These are phyloP conservation scores for Oxytropis ochrocephala DNA, from an alignment of 306 rosid genomes.

Conservation along the genomic window DNA sequence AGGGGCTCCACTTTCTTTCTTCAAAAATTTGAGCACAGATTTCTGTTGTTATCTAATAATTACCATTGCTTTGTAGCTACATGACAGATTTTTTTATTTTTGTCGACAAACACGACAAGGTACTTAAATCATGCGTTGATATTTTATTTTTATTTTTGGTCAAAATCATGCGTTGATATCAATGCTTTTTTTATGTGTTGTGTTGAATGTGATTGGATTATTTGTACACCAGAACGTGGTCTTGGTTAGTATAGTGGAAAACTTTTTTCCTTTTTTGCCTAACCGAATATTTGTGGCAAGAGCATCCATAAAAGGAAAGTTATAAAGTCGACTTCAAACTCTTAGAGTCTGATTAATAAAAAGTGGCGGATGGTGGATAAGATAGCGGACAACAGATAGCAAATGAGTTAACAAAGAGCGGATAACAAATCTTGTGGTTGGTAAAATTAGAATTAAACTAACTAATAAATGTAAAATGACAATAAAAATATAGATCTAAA, in stretches of 20 bases:
- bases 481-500: too few species aligned
- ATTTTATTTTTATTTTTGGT: too few species aligned
- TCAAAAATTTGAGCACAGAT: constrained; percentile 7
- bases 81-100: background rate
- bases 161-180: too few species aligned
- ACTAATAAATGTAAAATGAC: too few species aligned
- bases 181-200: too few species aligned
- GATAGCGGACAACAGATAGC: too few species aligned
- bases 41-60: constrained; percentile 25
- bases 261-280: background rate
- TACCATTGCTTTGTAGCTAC: constrained; percentile 21
- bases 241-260: background rate
- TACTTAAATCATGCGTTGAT: constrained; percentile 9
- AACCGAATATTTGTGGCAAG: background rate
- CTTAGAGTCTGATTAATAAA: too few species aligned
- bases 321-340: background rate
- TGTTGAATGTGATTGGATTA: constrained; percentile 1
- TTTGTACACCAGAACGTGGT: background rate
- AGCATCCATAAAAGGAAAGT: constrained; percentile 15
- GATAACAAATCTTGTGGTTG: too few species aligned
- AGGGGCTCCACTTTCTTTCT: constrained; percentile 37
- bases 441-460: too few species aligned
- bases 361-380: too few species aligned
- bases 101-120: constrained; percentile 21
- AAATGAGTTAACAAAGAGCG: too few species aligned